Evolutionary conservation across 306 rosid species (phyloP).

Genomic region (Dalbergia cultrata): DNA sequence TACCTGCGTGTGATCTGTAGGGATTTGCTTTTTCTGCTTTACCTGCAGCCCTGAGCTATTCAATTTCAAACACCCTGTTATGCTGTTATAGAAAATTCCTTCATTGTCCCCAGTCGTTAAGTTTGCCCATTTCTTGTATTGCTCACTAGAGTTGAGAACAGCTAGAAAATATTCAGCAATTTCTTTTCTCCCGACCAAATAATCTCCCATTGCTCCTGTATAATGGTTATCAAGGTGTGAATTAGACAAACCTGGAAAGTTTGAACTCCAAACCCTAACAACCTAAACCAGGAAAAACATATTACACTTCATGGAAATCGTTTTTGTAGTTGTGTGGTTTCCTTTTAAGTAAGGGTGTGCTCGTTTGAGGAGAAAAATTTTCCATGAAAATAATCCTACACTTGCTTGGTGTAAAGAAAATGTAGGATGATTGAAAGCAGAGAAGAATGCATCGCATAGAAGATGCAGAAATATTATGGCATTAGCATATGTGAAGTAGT

Average conservation of each 20-base stretch:
- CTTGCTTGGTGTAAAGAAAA: background rate
- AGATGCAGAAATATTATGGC: no score
- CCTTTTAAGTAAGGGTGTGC: background rate
- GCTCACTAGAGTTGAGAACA: constrained; percentile 51
- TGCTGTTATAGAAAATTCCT: constrained; percentile 9
- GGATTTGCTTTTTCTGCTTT: constrained; percentile 58
- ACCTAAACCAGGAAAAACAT: constrained; percentile 21
- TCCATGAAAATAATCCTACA: background rate
- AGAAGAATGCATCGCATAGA: background rate
- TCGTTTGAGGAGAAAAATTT: background rate
- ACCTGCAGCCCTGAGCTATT: constrained; percentile 42
- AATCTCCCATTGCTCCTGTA: constrained; percentile 73
- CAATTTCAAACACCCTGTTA: constrained; percentile 38
- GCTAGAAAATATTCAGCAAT: constrained; percentile 62
- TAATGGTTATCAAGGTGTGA: constrained; percentile 34
- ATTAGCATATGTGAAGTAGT: background rate
- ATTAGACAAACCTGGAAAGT: background rate
- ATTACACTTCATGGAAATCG: background rate
- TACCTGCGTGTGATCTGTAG: constrained; percentile 91
- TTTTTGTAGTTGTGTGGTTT: constrained; percentile 3
- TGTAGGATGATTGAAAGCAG: constrained; percentile 8
- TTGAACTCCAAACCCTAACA: constrained; percentile 34
- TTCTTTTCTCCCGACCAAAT: constrained; percentile 57
- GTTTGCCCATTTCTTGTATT: constrained; percentile 57
- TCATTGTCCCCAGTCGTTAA: constrained; percentile 39